Evolutionary conservation across 345 rosid species (phyloP).

Genomic region (Gossypioides kirkii): DNA sequence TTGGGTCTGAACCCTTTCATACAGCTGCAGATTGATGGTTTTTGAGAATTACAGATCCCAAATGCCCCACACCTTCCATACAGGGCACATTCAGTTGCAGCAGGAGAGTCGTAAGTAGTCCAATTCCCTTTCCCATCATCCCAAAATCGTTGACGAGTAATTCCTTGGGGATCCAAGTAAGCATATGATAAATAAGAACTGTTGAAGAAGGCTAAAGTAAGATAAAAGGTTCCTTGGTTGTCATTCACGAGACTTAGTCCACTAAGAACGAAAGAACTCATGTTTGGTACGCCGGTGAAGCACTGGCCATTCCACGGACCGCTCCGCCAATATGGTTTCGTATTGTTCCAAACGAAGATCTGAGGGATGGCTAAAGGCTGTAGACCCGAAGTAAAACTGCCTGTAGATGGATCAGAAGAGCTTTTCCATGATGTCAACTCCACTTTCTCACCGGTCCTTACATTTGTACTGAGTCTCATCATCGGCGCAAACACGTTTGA

Average conservation of each 20-base stretch:
- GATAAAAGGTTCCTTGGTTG: slow-evolving; percentile 18
- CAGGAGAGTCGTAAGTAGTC: not conserved
- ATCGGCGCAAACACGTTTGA: slow-evolving; percentile 23
- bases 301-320: slow-evolving; percentile 58
- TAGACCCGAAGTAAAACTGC: slow-evolving; percentile 37
- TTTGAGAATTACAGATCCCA: slow-evolving; percentile 28
- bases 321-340: slow-evolving; percentile 35
- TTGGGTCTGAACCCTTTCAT: slow-evolving; percentile 47
- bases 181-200: slow-evolving; percentile 5
- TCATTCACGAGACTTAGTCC: slow-evolving; percentile 25
- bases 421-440: slow-evolving; percentile 48
- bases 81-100: slow-evolving; percentile 29
- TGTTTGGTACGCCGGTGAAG: slow-evolving; percentile 30
- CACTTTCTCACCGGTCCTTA: slow-evolving; percentile 23
- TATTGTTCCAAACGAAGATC: slow-evolving; percentile 38
- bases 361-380: slow-evolving; percentile 28
- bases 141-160: slow-evolving; percentile 11
- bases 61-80: slow-evolving; percentile 48
- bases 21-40: slow-evolving; percentile 45
- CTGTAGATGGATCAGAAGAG: slow-evolving; percentile 48
- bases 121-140: slow-evolving; percentile 16
- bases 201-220: slow-evolving; percentile 3
- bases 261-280: slow-evolving; percentile 26
- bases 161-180: slow-evolving; percentile 35
- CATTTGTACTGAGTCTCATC: slow-evolving; percentile 33